Base-by-base conservation (phyloP, 208 protist genomes). In the Wallacemonas sp. region DNA sequence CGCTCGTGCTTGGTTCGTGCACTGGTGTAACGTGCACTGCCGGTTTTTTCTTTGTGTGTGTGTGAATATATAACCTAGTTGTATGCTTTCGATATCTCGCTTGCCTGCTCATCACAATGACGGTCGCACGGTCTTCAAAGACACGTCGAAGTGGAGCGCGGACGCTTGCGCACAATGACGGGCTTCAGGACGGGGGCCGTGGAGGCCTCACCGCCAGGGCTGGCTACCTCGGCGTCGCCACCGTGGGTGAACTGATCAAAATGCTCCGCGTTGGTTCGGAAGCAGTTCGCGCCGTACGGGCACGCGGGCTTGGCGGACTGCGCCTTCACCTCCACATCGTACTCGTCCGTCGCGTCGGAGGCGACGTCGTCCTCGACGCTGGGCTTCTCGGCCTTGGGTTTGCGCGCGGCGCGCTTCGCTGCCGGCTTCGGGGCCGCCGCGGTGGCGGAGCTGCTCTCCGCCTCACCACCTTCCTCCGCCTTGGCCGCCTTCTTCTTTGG, bases 281-380 rank as follows among this genome's bases (percentile, higher is more conserved):
- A 94, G 76, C 88, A 94, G 31, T 72, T 73, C 10, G 57, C 63
- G 2, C 85, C 85, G 52, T 88, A 91, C 11, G 88, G 88, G 61
- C 88, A 94, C 25, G 36, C n/a, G 41, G 74, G 82, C 65, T 78
- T 78, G 23, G 50, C 76, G 0, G 42, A 25, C 48, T 76, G 79
- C 31, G 63, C 33, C 50, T 75, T 33, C 39, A 93, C 79, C 7
- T 70, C 88, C 20, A 89, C 80, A 46, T 87, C 81, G 66, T 85
- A 88, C 61, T 94, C 84, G 0, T 86, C 82, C 48, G 88, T 94
- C 14, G 82, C 76, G 29, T 91, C 80, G 1, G 88, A 91, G 39
- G 78, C 77, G 1, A 65, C 74, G 31, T 72, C 80, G 41, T 72
- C 71, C 12, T 76, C 66, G 38, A 45, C 55, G 33, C 28, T 42